Evolutionary conservation across 169 alveolate species (phyloP).

Genomic region (Pseudocohnilembus persalinus): DNA sequence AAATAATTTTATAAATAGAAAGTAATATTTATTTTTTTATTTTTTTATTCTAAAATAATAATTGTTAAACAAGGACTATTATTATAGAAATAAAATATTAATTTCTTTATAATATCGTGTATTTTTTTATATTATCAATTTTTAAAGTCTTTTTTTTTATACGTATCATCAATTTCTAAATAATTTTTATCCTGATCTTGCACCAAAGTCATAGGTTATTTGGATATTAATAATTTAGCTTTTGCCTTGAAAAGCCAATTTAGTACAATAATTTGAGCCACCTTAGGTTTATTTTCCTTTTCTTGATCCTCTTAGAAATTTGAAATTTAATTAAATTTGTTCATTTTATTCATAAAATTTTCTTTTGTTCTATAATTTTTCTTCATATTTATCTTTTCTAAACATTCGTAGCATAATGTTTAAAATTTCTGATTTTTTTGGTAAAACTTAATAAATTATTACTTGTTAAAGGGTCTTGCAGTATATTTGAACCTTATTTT

Average conservation of each 20-base stretch:
- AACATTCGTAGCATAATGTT: slow-evolving; percentile 42
- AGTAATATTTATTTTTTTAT: too few relatives aligned
- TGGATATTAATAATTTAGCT: background rate
- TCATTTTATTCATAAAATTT: background rate
- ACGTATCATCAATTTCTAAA: background rate
- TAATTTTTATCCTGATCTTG: background rate
- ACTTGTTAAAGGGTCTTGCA: slow-evolving; percentile 46
- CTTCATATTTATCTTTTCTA: slow-evolving; percentile 11
- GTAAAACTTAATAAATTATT: slow-evolving; percentile 38
- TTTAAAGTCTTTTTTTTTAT: too few relatives aligned
- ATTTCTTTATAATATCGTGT: too few relatives aligned
- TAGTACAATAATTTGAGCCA: slow-evolving; percentile 19
- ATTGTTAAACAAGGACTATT: too few relatives aligned
- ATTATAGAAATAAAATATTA: too few relatives aligned
- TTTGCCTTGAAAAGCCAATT: slow-evolving; percentile 31
- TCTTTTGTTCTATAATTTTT: slow-evolving; percentile 7
- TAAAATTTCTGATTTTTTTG: slow-evolving; percentile 38
- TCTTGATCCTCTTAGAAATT: slow-evolving; percentile 15
- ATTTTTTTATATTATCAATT: too few relatives aligned
- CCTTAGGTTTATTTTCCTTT: background rate
- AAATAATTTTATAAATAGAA: too few relatives aligned
- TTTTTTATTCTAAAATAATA: too few relatives aligned
- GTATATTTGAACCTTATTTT: slow-evolving; percentile 30
- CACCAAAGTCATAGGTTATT: background rate
- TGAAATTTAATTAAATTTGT: background rate